Conservation (phyloP, 2,329 filamentous ascomycete genomes). For the Aureobasidium leucospermi region DNA sequence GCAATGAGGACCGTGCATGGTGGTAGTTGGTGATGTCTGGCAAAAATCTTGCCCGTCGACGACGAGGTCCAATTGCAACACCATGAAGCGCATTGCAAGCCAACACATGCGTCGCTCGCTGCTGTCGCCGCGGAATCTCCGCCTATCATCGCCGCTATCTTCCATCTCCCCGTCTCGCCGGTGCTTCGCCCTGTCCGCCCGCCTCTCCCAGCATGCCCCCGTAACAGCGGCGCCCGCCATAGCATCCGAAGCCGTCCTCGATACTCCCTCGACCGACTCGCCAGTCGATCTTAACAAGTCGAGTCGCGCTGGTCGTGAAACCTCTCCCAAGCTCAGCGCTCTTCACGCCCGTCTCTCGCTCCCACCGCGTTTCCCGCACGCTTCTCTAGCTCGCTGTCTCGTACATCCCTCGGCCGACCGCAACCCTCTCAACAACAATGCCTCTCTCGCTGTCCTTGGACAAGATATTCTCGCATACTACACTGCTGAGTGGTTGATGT, state of each 20-base stretch:
- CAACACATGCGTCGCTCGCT: constrained; percentile 6
- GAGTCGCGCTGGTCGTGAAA: constrained; percentile 21
- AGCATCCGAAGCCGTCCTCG: background rate
- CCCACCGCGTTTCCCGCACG: constrained; percentile 70
- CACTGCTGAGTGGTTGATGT: constrained; percentile 78
- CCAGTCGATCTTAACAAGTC: background rate
- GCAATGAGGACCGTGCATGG: background rate
- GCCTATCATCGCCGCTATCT: background rate
- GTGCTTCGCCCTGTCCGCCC: background rate
- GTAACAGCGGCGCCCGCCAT: background rate
- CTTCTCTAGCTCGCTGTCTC: constrained; percentile 79
- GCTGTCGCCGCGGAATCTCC: background rate
- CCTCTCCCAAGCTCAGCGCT: constrained; percentile 84
- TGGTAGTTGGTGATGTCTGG: background rate
- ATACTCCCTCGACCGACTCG: background rate
- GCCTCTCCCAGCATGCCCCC: constrained; percentile 2
- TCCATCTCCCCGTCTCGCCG: background rate
- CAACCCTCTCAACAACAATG: constrained; percentile 79
- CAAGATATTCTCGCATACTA: constrained; percentile 81
- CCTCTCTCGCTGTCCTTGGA: constrained; percentile 72
- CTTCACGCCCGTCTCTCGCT: constrained; percentile 84
- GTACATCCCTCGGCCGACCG: constrained; percentile 79
- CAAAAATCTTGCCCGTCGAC: constrained; percentile 10
- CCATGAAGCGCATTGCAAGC: constrained; percentile 2
- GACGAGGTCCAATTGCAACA: constrained; percentile 6